phyloP scores from a whole-genome alignment of 108 stramenopile genomes.

The Pseudonitzschia pungens region DNA sequence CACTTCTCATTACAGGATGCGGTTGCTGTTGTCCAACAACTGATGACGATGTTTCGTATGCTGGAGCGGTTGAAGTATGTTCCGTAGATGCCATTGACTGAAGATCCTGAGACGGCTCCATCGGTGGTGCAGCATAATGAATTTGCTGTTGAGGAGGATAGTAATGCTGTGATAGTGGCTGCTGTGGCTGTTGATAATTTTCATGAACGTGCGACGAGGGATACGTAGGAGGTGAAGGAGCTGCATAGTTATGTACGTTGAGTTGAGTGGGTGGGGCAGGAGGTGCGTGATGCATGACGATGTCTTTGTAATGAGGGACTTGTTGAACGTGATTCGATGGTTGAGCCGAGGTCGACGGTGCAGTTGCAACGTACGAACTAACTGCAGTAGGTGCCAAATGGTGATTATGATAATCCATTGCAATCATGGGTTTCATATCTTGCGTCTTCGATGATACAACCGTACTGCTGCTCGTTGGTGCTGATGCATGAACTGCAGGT shows the following conservation, averaged over 20 bases:
- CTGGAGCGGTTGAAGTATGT: neutral
- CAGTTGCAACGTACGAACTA: neutral
- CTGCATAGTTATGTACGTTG: neutral
- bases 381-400: neutral
- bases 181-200: slow-evolving; percentile 10
- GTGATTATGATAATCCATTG: slow-evolving; percentile 10
- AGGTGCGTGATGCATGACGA: neutral
- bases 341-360: neutral
- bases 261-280: neutral
- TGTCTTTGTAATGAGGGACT: slow-evolving; percentile 4
- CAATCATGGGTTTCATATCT: neutral
- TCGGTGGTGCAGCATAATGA: neutral
- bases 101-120: neutral
- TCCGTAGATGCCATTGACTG: neutral
- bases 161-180: slow-evolving; percentile 2
- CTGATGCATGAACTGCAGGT: slow-evolving; percentile 14
- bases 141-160: slow-evolving; percentile 12
- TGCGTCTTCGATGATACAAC: neutral
- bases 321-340: neutral
- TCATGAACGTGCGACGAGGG: slow-evolving; percentile 9
- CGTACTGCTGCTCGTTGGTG: neutral
- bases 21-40: slow-evolving; percentile 10
- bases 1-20: neutral
- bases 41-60: neutral
- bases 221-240: slow-evolving; percentile 1